Evolutionary conservation across 768 basidiomycete species (phyloP), one percentile per base, ranked within the genome.

Genomic region (Lactifluus piperatus): DNA sequence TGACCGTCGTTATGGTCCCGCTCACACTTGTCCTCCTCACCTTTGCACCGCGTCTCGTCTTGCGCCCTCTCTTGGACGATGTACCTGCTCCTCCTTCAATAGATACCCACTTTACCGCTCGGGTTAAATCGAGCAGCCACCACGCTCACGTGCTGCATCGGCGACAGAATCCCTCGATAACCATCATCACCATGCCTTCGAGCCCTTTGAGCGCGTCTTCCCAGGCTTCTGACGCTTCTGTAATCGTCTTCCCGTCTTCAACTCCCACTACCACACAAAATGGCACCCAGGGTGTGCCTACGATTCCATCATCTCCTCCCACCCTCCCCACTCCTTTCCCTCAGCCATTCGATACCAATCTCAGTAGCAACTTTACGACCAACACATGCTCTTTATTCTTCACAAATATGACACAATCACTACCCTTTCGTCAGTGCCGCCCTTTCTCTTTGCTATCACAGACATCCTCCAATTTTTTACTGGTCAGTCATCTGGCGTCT

Each of bases 311-410:
- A 5, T 62, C 72, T 5, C 70, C 79, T 4, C 81, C 85, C 2
- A 60, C 64, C 7, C 76, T 91, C 26, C 87, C 88, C 8, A 82
- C 81, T 5, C 90, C 90, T 0, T 91, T 92, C 69, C 87, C 87
- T 4, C 87, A 88, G 62, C 77, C 88, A 0, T 84, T 84, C 68
- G 89, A 89, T 67, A 74, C 79, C 5, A 77, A 77, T 3, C 68
- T 92, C 51, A 73, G 79, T 16, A 69, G 76, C 44, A 88, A 90
- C 69, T 91, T 88, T 66, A 81, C 85, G 16, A 81, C 82, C 34
- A 63, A 71, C 14, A 70, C 76, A 46, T 94, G 91, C 67, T 77
- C 80, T 49, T 74, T 77, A 45, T 93, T 91, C 71, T 87, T 93
- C 69, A 63, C 73, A 16, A 88, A 87, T 62, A 91, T 93, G 84